These are phyloP conservation scores for Nicotiana paniculata DNA, from an alignment of 257 asterid genomes.

Conservation along the genomic window DNA sequence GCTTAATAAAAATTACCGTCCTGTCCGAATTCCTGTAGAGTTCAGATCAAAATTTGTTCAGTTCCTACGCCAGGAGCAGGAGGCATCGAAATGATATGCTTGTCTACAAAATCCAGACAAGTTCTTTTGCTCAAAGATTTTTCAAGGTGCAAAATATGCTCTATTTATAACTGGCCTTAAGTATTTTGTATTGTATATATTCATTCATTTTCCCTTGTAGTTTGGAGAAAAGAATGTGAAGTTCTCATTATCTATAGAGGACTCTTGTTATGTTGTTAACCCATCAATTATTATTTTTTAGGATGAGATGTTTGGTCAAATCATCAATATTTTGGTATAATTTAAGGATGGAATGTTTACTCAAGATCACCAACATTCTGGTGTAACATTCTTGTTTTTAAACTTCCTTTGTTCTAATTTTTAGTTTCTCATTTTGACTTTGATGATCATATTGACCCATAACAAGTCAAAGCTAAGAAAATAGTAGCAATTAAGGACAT, in stretches of 20 bases:
- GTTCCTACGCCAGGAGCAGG: conserved; percentile 43
- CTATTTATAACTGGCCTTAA: not conserved
- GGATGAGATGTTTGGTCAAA: no score
- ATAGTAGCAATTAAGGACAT: not conserved
- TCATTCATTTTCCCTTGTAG: not conserved
- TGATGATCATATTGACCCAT: not conserved
- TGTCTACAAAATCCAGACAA: not conserved
- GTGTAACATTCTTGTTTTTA: no score
- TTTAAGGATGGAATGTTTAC: no score
- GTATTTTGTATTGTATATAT: not conserved
- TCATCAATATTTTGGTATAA: no score
- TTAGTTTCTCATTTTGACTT: not conserved
- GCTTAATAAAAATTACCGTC: conserved; percentile 83
- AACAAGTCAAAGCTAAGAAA: not conserved
- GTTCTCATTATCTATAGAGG: not conserved
- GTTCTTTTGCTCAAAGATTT: not conserved
- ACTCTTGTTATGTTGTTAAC: not conserved
- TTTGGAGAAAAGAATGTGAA: not conserved
- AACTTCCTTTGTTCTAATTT: not conserved
- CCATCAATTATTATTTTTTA: not conserved
- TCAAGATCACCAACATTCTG: no score
- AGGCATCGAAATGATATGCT: conserved; percentile 28
- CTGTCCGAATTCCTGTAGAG: conserved; percentile 71
- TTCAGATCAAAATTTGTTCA: conserved; percentile 54
- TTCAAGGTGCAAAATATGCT: not conserved